These are phyloP conservation scores for Falciphora oryzae DNA, from an alignment of 2,329 filamentous ascomycete species.

Conservation along the genomic window DNA sequence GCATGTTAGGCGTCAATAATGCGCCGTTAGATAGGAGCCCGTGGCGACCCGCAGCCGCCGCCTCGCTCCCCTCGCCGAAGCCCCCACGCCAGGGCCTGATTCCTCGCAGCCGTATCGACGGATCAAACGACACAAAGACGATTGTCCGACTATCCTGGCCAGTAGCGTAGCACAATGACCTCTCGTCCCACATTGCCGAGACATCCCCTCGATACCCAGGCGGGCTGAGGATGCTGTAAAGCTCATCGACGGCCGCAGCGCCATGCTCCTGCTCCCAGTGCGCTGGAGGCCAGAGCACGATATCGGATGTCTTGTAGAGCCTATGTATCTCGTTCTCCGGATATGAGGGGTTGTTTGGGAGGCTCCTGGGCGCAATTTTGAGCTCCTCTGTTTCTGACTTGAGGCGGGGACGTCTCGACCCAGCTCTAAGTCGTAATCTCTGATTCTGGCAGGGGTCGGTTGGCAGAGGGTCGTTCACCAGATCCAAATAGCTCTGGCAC, in stretches of 20 bases:
- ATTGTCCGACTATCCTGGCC: constrained; percentile 26
- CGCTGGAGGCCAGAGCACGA: constrained; percentile 29
- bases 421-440: constrained; percentile 40
- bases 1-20: not conserved
- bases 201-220: constrained; percentile 28
- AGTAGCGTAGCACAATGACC: constrained; percentile 39
- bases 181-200: constrained; percentile 39
- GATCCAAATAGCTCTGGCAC: constrained; percentile 51
- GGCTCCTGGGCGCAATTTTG: not conserved
- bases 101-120: constrained; percentile 27
- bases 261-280: constrained; percentile 10
- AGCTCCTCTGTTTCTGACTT: not conserved
- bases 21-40: not conserved
- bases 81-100: constrained; percentile 19
- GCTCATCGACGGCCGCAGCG: constrained; percentile 25
- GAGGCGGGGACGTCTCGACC: constrained; percentile 31
- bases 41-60: too few species aligned
- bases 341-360: constrained; percentile 16
- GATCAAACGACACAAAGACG: constrained; percentile 39
- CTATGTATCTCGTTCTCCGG: constrained; percentile 17
- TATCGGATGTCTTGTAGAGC: constrained; percentile 20
- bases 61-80: not conserved
- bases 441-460: constrained; percentile 28
- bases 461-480: constrained; percentile 44
- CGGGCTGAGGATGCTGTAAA: constrained; percentile 36